These are phyloP conservation scores for Dichotomopilus funicola DNA, from an alignment of 2,329 filamentous ascomycete species.

Conservation along the genomic window DNA sequence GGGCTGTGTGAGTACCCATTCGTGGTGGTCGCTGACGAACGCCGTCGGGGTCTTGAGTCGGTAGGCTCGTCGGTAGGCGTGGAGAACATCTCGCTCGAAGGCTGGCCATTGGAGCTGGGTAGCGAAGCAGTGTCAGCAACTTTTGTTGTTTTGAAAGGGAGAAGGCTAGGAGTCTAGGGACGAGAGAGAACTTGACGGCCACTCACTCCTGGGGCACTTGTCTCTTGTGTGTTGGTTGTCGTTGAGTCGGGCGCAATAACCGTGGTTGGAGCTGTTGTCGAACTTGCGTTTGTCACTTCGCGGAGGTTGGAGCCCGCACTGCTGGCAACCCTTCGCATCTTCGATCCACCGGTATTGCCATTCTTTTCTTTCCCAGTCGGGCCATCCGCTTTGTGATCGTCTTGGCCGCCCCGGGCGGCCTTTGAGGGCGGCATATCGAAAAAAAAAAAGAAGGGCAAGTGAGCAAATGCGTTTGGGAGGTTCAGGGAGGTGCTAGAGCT, in stretches of 20 bases:
- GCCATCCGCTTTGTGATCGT: slow-evolving; percentile 40
- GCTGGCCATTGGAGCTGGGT: slow-evolving; percentile 57
- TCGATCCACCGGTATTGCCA: slow-evolving; percentile 32
- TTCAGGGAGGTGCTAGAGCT: neutral
- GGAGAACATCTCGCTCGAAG: slow-evolving; percentile 61
- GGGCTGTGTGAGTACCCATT: slow-evolving; percentile 54
- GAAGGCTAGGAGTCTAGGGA: neutral
- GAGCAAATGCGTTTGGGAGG: neutral
- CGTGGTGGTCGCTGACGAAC: slow-evolving; percentile 58
- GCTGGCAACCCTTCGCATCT: slow-evolving; percentile 50
- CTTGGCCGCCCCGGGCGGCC: slow-evolving; percentile 36
- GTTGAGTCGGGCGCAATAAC: slow-evolving; percentile 26
- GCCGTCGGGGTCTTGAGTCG: slow-evolving; percentile 63
- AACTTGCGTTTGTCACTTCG: slow-evolving; percentile 36
- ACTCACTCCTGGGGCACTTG: slow-evolving; percentile 21
- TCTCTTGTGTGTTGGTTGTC: slow-evolving; percentile 17
- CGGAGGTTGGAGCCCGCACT: slow-evolving; percentile 43
- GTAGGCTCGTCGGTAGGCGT: slow-evolving; percentile 70
- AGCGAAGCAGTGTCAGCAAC: neutral
- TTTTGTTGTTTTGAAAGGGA: slow-evolving; percentile 13
- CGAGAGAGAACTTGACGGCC: neutral
- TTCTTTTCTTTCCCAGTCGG: slow-evolving; percentile 40
- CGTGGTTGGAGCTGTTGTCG: slow-evolving; percentile 12
- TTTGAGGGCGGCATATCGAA: slow-evolving; percentile 40
- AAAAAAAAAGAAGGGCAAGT: neutral